Evolutionary conservation across 1,284 basidiomycete species (phyloP).

Genomic region (Rhodotorula sp.): DNA sequence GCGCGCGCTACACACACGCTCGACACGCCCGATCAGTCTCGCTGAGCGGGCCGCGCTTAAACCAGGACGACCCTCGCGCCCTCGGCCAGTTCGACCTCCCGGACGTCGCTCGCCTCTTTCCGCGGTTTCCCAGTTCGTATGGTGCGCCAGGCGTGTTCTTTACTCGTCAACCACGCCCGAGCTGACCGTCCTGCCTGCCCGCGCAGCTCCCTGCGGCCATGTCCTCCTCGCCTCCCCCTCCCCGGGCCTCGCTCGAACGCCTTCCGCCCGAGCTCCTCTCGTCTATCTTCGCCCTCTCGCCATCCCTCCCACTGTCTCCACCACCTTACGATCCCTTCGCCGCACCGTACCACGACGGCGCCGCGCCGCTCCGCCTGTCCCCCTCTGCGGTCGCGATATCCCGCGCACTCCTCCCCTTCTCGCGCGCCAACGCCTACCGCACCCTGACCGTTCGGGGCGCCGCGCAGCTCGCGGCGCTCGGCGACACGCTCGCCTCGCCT

Average conservation of each 20-base stretch:
- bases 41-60: too few relatives aligned
- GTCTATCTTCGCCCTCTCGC: constrained; percentile 2
- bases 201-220: not conserved
- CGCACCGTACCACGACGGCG: too few relatives aligned
- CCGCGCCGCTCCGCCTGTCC: not conserved
- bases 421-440: constrained; percentile 6
- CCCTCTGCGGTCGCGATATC: not conserved
- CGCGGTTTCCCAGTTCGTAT: too few relatives aligned
- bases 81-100: too few relatives aligned
- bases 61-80: too few relatives aligned
- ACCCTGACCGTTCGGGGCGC: not conserved
- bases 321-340: not conserved
- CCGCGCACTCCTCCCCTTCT: constrained; percentile 5
- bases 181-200: not conserved
- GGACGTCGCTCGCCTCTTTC: too few relatives aligned
- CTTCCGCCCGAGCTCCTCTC: constrained; percentile 13
- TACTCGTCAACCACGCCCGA: too few relatives aligned
- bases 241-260: not conserved
- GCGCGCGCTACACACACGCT: too few relatives aligned
- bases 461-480: not conserved
- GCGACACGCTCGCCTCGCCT: not conserved
- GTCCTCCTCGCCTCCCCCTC: not conserved
- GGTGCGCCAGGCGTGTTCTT: too few relatives aligned
- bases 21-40: too few relatives aligned
- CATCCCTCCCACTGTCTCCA: not conserved